A percentile compares a stretch with the other conserved stretches of the same genome.
Conservation (phyloP, 805 yeast species). For the Torulaspora quercuum region DNA sequence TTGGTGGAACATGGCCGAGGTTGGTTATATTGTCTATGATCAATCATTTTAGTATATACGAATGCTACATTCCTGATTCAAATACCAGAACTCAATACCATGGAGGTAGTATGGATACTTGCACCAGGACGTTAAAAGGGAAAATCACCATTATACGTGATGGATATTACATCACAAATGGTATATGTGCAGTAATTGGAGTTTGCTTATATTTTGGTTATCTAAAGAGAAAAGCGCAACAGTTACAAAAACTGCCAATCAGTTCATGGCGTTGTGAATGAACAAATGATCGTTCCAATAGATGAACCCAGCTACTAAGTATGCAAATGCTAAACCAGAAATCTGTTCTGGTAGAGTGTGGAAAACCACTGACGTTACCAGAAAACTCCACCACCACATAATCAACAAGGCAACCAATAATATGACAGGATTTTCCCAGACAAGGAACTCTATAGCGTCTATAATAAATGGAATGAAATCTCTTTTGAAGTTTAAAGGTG, state of each 20-base stretch:
- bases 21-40: slow-evolving; percentile 75
- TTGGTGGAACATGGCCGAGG: slow-evolving; percentile 98
- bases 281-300: slow-evolving; percentile 22
- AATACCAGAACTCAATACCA: slow-evolving; percentile 11
- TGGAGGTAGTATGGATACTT: slow-evolving; percentile 17
- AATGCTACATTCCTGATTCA: slow-evolving; percentile 44
- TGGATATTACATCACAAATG: slow-evolving; percentile 80
- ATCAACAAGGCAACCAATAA: slow-evolving; percentile 37
- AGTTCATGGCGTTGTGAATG: slow-evolving; percentile 62
- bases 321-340: slow-evolving; percentile 65
- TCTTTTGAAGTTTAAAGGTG: slow-evolving; percentile 10
- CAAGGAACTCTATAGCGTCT: slow-evolving; percentile 9
- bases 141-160: slow-evolving; percentile 53
- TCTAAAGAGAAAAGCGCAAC: slow-evolving; percentile 58
- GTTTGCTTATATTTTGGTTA: slow-evolving; percentile 57
- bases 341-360: slow-evolving; percentile 76
- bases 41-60: slow-evolving; percentile 67
- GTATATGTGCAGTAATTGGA: slow-evolving; percentile 68
- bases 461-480: slow-evolving; percentile 7
- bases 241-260: slow-evolving; percentile 68
- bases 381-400: slow-evolving; percentile 83
- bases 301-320: slow-evolving; percentile 35
- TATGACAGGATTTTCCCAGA: slow-evolving; percentile 30
- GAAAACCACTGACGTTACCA: slow-evolving; percentile 80
- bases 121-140: slow-evolving; percentile 46